These are phyloP conservation scores for Trichosporon ovoides DNA, from an alignment of 1,284 basidiomycete genomes.

Conservation along the genomic window DNA sequence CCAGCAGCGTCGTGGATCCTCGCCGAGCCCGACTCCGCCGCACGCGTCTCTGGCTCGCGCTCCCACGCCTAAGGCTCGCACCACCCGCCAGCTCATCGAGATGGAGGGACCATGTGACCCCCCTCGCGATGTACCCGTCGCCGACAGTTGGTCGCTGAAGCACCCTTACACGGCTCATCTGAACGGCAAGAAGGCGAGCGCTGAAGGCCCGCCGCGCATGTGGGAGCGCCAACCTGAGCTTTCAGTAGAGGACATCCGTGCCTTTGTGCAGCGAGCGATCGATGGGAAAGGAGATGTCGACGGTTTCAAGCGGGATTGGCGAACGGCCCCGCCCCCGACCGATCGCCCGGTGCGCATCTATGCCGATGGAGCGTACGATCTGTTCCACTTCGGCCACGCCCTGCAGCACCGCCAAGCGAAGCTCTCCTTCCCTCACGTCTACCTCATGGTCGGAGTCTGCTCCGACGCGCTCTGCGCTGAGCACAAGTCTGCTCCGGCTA, in stretches of 20 bases:
- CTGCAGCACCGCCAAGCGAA: conserved; percentile 93
- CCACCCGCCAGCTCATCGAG: conserved; percentile 12
- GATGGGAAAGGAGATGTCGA: conserved; percentile 57
- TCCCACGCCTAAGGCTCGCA: conserved; percentile 43
- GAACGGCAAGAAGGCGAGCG: conserved; percentile 13
- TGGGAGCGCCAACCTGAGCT: conserved; percentile 39
- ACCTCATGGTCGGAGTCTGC: conserved; percentile 84
- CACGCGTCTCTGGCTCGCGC: no score
- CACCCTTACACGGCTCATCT: conserved; percentile 21
- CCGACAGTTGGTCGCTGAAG: conserved; percentile 29
- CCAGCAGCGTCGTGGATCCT: conserved; percentile 46
- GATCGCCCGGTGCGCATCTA: conserved; percentile 86
- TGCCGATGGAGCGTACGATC: conserved; percentile 91
- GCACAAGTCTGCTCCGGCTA: conserved; percentile 74
- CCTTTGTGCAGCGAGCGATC: conserved; percentile 62
- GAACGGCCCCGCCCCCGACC: conserved; percentile 73
- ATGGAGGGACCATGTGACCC: background rate
- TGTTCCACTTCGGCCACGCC: conserved; percentile 85
- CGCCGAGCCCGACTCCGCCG: conserved; percentile 4
- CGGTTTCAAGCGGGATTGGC: conserved; percentile 59
- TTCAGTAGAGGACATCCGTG: conserved; percentile 63
- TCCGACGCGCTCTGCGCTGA: conserved; percentile 70
- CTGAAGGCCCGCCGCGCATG: conserved; percentile 45
- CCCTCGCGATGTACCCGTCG: conserved; percentile 37
- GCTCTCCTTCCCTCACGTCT: conserved; percentile 78